Evolutionary conservation across 116 monocot species (phyloP), one percentile per base, ranked within the genome.

Genomic region (Phalaenopsis hybrid): DNA sequence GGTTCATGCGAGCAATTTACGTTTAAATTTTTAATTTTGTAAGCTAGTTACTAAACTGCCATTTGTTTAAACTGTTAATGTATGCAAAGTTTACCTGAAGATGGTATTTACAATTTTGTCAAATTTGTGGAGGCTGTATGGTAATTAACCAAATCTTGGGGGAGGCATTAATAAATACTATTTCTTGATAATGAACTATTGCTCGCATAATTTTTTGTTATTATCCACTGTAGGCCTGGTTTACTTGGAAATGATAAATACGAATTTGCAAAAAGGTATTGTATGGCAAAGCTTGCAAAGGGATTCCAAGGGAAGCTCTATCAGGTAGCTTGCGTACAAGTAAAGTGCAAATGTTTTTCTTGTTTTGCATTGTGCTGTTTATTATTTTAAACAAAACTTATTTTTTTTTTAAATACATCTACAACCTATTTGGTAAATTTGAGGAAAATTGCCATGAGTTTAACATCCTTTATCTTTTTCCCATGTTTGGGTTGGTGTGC

Each of bases 191-290:
- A 37, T 72, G 72, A 4, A 37, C 72, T 34, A 72, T 80, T 78
- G 21, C 25, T 51, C 16, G 51, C 45, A 15, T 82, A 74, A 67
- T 77, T 79, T 20, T 21, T 4, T 77, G 7, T 51, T 11, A 28
- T 77, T 25, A 18, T 75, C 18, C 0, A 57, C 4, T 79, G 68
- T 80, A 96, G 96, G 92, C 94, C 94, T 80, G 86, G 85, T 41
- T 89, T 97, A 79, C 89, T 97, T 31, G 97, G 97, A 55, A 91
- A 88, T 65, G 87, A 94, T 81, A 97, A 97, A 81, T 97, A 91
- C 89, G 97, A 97, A 83, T 97, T 91, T 90, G 97, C 97, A 13
- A 93, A 89, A 23, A 90, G 82, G 74, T 99, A 99, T 86, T 99
- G 99, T 82, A 84, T 85, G 20, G 18, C 89, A 74, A 88, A 84